Evolutionary conservation across 192 early-diverging fungal species (phyloP).

Genomic region (Coemansia sp.): DNA sequence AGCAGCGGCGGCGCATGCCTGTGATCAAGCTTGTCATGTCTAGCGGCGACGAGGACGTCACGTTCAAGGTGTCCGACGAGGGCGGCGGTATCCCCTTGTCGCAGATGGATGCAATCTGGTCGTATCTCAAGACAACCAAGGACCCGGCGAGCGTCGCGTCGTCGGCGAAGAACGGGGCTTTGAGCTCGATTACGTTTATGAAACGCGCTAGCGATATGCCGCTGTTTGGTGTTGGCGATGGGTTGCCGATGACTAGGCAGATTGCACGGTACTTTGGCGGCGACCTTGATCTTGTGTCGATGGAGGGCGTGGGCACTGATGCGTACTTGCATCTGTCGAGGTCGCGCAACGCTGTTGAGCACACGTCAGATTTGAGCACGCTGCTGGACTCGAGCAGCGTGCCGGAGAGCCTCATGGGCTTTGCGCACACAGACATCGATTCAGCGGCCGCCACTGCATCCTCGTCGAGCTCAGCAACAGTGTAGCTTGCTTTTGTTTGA

Average conservation of each 20-base stretch:
- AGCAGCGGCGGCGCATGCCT: slow-evolving; percentile 25
- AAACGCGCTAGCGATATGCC: slow-evolving; percentile 32
- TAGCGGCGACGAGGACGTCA: slow-evolving; percentile 60
- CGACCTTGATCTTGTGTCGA: slow-evolving; percentile 60
- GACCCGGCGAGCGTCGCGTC: slow-evolving; percentile 3
- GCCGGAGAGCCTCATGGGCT: slow-evolving; percentile 1
- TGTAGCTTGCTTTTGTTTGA: slow-evolving; percentile 5
- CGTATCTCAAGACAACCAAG: slow-evolving; percentile 48
- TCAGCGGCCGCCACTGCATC: not conserved
- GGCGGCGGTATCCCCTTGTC: slow-evolving; percentile 62
- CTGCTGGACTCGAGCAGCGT: slow-evolving; percentile 25
- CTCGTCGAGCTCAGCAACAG: not conserved
- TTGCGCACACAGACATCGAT: not conserved
- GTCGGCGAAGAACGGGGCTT: slow-evolving; percentile 16
- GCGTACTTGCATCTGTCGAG: slow-evolving; percentile 56
- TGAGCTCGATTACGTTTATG: slow-evolving; percentile 38
- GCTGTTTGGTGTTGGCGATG: slow-evolving; percentile 36
- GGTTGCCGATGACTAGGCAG: slow-evolving; percentile 56
- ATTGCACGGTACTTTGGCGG: slow-evolving; percentile 66
- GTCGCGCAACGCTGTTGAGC: slow-evolving; percentile 33
- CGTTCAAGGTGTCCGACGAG: slow-evolving; percentile 64
- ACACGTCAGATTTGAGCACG: slow-evolving; percentile 29
- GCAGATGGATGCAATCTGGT: slow-evolving; percentile 58
- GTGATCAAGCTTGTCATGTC: slow-evolving; percentile 56
- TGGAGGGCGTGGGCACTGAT: slow-evolving; percentile 66